These are phyloP conservation scores for Macadamia integrifolia DNA, from an alignment of 164 flowering plant species.

Conservation along the genomic window DNA sequence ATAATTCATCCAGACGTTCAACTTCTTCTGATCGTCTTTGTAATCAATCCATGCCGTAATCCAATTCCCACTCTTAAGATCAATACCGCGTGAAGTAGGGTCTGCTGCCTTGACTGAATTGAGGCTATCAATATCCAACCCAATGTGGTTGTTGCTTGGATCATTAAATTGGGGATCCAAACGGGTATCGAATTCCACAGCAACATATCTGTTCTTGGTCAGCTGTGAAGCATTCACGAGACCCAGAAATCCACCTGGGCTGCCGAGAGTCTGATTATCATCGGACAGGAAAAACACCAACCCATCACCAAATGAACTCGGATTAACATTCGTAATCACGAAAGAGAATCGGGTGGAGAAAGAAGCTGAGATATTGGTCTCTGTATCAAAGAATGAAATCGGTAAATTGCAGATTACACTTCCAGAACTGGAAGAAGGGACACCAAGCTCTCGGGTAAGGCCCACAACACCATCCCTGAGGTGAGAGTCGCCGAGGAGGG, in stretches of 20 bases:
- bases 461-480: slow-evolving; percentile 75
- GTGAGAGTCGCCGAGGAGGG: slow-evolving; percentile 84
- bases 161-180: slow-evolving; percentile 53
- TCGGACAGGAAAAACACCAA: slow-evolving; percentile 69
- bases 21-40: slow-evolving; percentile 29
- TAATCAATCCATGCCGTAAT: slow-evolving; percentile 85
- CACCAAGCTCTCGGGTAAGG: slow-evolving; percentile 58
- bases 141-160: slow-evolving; percentile 70
- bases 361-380: slow-evolving; percentile 58
- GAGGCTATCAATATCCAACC: slow-evolving; percentile 61
- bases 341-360: slow-evolving; percentile 72
- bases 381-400: slow-evolving; percentile 44
- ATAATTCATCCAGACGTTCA: slow-evolving; percentile 61
- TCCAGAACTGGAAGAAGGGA: slow-evolving; percentile 83
- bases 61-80: slow-evolving; percentile 63
- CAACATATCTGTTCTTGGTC: slow-evolving; percentile 52
- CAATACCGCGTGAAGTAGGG: slow-evolving; percentile 30
- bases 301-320: slow-evolving; percentile 72
- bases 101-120: slow-evolving; percentile 50
- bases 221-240: slow-evolving; percentile 64
- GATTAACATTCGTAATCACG: slow-evolving; percentile 46
- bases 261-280: slow-evolving; percentile 50
- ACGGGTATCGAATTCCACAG: slow-evolving; percentile 77
- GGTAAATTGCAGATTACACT: slow-evolving; percentile 56
- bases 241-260: slow-evolving; percentile 73